Base-by-base conservation (phyloP, 768 basidiomycete species). In the Polyporus arcularius region DNA sequence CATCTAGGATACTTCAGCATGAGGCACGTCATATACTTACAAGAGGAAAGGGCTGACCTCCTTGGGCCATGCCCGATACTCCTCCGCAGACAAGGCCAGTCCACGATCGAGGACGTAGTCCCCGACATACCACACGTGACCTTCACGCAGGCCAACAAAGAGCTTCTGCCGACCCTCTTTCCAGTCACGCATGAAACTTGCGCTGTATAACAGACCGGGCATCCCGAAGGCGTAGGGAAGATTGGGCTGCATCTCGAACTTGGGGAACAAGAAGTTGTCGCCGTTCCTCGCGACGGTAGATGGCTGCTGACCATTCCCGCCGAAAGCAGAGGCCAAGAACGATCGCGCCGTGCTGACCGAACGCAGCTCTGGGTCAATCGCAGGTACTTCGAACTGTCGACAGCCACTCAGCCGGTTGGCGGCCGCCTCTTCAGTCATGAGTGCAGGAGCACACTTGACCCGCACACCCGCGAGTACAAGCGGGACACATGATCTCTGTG, bases 221-320 rank as follows among this genome's bases (percentile, higher is more conserved):
- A 40, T 45, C 14, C 66, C 61, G 28, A 58, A 47, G 14, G 43
- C 49, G 28, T 11, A 31, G n/a, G 66, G 63, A 4, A 58, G 54
- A 12, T 62, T 42, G 11, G 65, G 65, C n/a, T 64, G 58, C 35
- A 45, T 47, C 30, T 11, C 21, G 31, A 61, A 49, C 12, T 45
- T 58, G 14, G 63, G 57, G 55, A 48, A 67, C 10, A 62, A 28
- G 54, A 67, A 54, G 39, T 49, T 54, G 43, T 46, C 45, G 32
- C 15, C 43, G 11, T 21, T 32, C 16, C 32, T 7, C n/a, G 26
- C 32, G 18, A 15, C 38, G 46, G 32, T 45, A 58, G 16, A 61
- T 39, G 18, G 28, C n/a, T 46, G n/a, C 30, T 53, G 55, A 6
- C 39, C 6, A 28, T 35, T 42, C 7, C 60, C 61, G 14, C 63